These are phyloP conservation scores for Torulaspora franciscae DNA, from an alignment of 805 yeast genomes.

Conservation along the genomic window DNA sequence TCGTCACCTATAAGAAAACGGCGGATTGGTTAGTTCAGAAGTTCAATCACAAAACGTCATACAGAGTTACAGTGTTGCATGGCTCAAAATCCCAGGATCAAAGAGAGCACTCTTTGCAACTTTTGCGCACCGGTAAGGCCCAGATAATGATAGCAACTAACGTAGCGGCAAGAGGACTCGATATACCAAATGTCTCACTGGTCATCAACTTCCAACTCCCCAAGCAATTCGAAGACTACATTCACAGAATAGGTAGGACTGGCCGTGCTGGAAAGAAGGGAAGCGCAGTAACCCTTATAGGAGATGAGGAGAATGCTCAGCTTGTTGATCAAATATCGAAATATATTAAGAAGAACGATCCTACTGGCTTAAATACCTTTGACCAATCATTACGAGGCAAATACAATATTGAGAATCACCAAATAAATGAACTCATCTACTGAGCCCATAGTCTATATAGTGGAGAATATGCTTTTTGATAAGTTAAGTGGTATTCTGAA, in stretches of 20 bases:
- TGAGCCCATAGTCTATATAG: background rate
- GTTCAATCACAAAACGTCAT: constrained; percentile 42
- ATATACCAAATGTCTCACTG: constrained; percentile 77
- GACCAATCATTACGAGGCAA: constrained; percentile 13
- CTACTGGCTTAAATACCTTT: constrained; percentile 18
- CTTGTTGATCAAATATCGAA: constrained; percentile 42
- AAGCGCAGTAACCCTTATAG: constrained; percentile 66
- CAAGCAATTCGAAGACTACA: constrained; percentile 69
- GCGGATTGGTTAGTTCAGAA: constrained; percentile 63
- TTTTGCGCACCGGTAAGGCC: constrained; percentile 50
- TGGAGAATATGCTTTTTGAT: background rate
- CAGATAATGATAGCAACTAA: constrained; percentile 84
- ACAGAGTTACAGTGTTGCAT: constrained; percentile 61
- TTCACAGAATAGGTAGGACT: constrained; percentile 93
- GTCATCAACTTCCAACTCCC: constrained; percentile 88
- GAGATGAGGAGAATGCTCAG: constrained; percentile 48
- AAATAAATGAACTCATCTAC: constrained; percentile 15
- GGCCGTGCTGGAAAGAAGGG: constrained; percentile 91
- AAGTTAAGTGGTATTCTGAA: background rate
- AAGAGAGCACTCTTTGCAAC: constrained; percentile 69
- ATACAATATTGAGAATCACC: constrained; percentile 18
- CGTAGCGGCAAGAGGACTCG: constrained; percentile 94
- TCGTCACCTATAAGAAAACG: constrained; percentile 69
- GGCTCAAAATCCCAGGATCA: constrained; percentile 83
- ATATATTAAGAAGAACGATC: constrained; percentile 38